These are phyloP conservation scores for Candida vaughaniae DNA, from an alignment of 805 yeast species.

Conservation along the genomic window DNA sequence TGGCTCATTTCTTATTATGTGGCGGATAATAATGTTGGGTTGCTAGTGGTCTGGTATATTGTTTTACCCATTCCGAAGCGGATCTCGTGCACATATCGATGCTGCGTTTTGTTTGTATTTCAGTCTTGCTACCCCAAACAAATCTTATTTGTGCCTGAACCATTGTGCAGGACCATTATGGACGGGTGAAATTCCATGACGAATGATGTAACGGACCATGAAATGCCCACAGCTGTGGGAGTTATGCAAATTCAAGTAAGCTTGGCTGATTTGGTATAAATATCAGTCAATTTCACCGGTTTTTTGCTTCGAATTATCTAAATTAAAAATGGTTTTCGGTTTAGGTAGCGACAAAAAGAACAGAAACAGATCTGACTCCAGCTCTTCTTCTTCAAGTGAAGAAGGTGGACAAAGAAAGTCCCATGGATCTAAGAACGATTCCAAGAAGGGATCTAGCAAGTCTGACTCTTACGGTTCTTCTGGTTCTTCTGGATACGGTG, in stretches of 20 bases:
- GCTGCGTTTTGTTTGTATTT: too few species aligned
- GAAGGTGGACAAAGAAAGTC: constrained; percentile 9
- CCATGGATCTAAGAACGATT: constrained; percentile 17
- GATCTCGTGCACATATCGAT: neutral
- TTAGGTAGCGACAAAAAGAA: constrained; percentile 24
- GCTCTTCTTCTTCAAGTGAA: constrained; percentile 4
- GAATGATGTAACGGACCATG: neutral
- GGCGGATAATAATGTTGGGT: too few species aligned
- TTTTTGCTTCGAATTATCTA: too few species aligned
- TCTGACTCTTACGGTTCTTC: constrained; percentile 10
- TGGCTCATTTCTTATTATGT: too few species aligned
- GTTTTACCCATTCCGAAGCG: neutral
- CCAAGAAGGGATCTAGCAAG: neutral
- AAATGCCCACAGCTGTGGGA: too few species aligned
- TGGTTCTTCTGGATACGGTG: constrained; percentile 6
- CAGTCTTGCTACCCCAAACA: neutral
- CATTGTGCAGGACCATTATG: neutral
- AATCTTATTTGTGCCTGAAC: neutral
- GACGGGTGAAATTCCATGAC: neutral
- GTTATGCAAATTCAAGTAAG: too few species aligned
- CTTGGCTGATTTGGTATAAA: too few species aligned
- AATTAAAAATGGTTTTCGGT: constrained; percentile 31
- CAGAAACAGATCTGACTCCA: constrained; percentile 6
- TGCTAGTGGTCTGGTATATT: constrained; percentile 5
- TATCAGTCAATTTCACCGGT: too few species aligned